Base-by-base conservation (phyloP, 371 early-diverging fungal species). In the Mucor ambiguus region DNA sequence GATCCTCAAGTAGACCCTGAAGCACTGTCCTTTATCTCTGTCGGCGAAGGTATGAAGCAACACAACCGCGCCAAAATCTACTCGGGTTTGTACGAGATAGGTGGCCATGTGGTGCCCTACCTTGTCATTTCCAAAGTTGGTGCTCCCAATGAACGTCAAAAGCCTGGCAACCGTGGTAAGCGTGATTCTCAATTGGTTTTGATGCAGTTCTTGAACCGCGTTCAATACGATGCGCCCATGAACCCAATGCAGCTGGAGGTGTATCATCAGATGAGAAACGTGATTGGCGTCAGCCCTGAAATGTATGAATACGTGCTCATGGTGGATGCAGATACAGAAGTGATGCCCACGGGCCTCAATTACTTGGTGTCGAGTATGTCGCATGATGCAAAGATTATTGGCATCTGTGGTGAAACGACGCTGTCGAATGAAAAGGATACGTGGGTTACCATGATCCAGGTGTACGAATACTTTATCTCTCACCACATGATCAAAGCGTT, bases 171-270 rank as follows among this genome's bases (percentile, higher is more conserved):
- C 73, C 87, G 99, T 64, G 99, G 99, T 68, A 99, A 99, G 77
- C 91, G 99, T 64, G 99, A 99, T 80, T 96, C 98, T 56, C 99
- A 99, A 84, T 86, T 99, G 78, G 84, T 99, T 30, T 84, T 96
- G 71, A 98, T 99, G 99, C 86, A 92, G 58, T 99, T 98, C 90
- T 89, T 99, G 70, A 94, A 95, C 78, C 93, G 95, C 64, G 93
- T 99, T 24, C 95, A 97, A 73, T 96, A 93, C 73, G 92, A 95
- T 76, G 74, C 83, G n/a, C 90, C 95, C 56, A 93, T 97, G 93
- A 87, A 90, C 11, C 95, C 96, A 20, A 80, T 97, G 38, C 81
- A 97, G 78, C 85, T 92, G 43, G 96, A 95, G 68, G 87, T 96
- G 58, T 96, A 92, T 78, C 90, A 91, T 67, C 95, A 95, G 71